Conservation (phyloP, 139 green algal species). For the Micractinium sp. region DNA sequence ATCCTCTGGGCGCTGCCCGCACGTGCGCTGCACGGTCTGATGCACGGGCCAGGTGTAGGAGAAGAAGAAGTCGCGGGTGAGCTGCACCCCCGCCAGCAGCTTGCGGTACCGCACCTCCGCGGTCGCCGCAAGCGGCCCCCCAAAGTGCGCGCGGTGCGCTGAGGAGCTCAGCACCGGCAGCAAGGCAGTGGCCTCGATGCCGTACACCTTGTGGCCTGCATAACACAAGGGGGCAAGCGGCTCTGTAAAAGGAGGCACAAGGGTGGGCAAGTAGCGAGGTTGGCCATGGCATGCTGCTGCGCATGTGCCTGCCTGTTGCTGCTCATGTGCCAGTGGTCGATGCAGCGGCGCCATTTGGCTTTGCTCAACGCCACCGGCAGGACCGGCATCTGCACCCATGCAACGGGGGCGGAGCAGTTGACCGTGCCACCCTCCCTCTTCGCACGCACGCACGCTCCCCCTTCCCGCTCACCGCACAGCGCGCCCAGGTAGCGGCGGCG, state of each 20-base stretch:
- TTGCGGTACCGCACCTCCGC: slow-evolving; percentile 72
- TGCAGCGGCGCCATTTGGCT: too few relatives aligned
- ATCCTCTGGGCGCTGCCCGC: slow-evolving; percentile 33
- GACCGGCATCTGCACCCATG: neutral
- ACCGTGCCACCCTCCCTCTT: too few relatives aligned
- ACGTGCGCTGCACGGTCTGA: slow-evolving; percentile 79
- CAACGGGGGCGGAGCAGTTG: too few relatives aligned
- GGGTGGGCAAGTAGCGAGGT: neutral
- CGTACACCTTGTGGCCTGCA: slow-evolving; percentile 86
- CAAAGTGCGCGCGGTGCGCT: slow-evolving; percentile 54
- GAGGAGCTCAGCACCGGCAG: slow-evolving; percentile 69
- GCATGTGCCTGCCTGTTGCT: too few relatives aligned
- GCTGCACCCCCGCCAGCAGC: slow-evolving; percentile 82
- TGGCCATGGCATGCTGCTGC: neutral
- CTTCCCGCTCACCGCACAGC: slow-evolving; percentile 67
- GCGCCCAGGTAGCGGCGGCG: slow-evolving; percentile 69
- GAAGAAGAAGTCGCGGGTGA: slow-evolving; percentile 96
- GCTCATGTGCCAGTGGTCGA: too few relatives aligned
- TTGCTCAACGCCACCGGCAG: neutral
- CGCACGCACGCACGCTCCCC: neutral
- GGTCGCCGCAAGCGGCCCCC: neutral
- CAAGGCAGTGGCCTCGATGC: slow-evolving; percentile 79
- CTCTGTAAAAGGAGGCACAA: too few relatives aligned
- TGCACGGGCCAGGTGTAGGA: slow-evolving; percentile 85
- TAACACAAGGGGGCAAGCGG: too few relatives aligned